Base-by-base conservation (phyloP, 352 stramenopile species). In the Blastocystis sp. region DNA sequence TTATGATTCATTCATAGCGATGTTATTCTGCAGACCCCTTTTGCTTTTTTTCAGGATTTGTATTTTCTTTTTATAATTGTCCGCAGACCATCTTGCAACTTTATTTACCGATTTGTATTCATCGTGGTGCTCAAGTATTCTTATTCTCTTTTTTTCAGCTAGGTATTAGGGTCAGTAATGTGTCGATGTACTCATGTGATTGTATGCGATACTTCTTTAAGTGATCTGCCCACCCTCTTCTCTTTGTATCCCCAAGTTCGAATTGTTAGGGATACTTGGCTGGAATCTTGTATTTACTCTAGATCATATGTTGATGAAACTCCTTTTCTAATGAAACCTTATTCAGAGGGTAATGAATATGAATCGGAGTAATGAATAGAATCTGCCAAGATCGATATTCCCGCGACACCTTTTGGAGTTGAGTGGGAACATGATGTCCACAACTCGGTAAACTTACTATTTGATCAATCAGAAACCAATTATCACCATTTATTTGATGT, bases 61-160 rank as follows among this genome's bases (percentile, higher is more conserved):
- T 80, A 11, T 80, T 80, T 46, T 80, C 59, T 56, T 80, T 80
- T 39, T 46, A 80, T 37, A 80, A 80, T 58, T 59, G 39, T n/a
- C 56, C 69, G 7, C 24, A 65, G 24, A 29, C 69, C 19, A n/a
- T 80, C 14, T 59, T 59, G 16, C 69, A 80, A 21, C 37, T 80
- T 2, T 80, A 80, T 80, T 52, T 80, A 14, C 69, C 69, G 0
- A 19, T 80, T 14, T 80, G 69, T 29, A 80, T 59, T 58, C 69
- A 80, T 80, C 69, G 69, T 35, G 69, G 69, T 27, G 69, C 37
- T n/a, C 69, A 74, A 74, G 63, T 74, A n/a, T 0, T 19, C 24
- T 74, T 37, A 19, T 46, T n/a, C 54, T 7, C 63, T 12, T n/a
- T 46, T n/a, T 43, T 1, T 42, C 1, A 24, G 46, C 29, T 74